These are phyloP conservation scores for Acephala macrosclerotiorum DNA, from an alignment of 2,329 filamentous ascomycete genomes.

Conservation along the genomic window DNA sequence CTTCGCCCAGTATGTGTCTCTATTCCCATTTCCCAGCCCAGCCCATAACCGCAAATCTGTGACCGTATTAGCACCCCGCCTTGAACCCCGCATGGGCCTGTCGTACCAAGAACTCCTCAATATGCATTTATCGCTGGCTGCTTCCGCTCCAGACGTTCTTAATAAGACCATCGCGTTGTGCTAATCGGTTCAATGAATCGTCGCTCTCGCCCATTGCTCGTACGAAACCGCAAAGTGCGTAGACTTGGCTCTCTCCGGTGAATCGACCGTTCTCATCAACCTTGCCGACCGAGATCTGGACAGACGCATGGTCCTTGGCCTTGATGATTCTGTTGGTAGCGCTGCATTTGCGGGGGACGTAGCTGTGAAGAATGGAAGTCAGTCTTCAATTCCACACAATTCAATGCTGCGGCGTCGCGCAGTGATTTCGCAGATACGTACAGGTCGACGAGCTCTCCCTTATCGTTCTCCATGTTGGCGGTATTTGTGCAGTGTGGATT, in stretches of 20 bases:
- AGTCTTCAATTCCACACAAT: constrained; percentile 11
- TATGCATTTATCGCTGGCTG: constrained; percentile 45
- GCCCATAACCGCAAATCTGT: constrained; percentile 41
- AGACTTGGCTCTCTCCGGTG: constrained; percentile 96
- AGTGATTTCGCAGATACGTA: constrained; percentile 57
- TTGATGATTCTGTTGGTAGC: constrained; percentile 99
- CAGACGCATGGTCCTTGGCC: constrained; percentile 99
- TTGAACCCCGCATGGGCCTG: constrained; percentile 5
- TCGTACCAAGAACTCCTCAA: constrained; percentile 42
- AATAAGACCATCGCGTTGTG: constrained; percentile 94
- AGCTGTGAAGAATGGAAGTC: constrained; percentile 60
- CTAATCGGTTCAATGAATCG: constrained; percentile 93
- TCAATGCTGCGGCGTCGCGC: constrained; percentile 4
- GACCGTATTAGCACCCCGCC: constrained; percentile 30
- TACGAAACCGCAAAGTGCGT: constrained; percentile 97
- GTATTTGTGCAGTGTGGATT: constrained; percentile 44
- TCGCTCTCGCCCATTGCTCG: constrained; percentile 98
- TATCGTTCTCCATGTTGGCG: constrained; percentile 98
- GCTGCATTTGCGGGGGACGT: constrained; percentile 98
- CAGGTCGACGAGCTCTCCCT: constrained; percentile 99
- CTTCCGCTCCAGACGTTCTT: constrained; percentile 91
- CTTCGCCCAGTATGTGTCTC: constrained; percentile 32
- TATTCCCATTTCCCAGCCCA: constrained; percentile 35
- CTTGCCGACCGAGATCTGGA: constrained; percentile 97
- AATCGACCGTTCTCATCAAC: constrained; percentile 97